Base-by-base conservation (phyloP, 352 stramenopile species). In the Aphanomyces stellatus region DNA sequence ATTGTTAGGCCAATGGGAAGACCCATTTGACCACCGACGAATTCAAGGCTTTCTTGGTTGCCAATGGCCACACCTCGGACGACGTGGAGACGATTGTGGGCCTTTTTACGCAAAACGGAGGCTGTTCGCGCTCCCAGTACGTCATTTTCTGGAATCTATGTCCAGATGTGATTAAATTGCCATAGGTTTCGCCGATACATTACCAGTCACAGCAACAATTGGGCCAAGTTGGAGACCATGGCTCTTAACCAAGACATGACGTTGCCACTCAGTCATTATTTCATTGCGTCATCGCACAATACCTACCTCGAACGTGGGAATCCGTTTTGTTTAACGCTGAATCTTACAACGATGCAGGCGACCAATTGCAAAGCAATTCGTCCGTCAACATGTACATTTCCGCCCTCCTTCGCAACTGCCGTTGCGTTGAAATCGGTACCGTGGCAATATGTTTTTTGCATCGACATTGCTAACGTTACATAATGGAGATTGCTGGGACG, bases 221-320 rank as follows among this genome's bases (percentile, higher is more conserved):
- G 41, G 59, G 28, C 60, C 35, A 55, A 71, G 10, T n/a, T 30
- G 7, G 69, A 48, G 35, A 55, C 30, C 10, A 42, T 55, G 35
- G 15, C 40, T 15, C 62, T 75, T 37, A 70, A 77, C 65, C 73
- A 79, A 55, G 75, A 83, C 53, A 96, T 96, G 88, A 76, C 65
- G 8, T 73, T 80, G 51, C 87, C 88, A 15, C 67, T 97, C 31
- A 88, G 75, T 22, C 78, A 95, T 75, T 97, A 97, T 75, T 97
- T 79, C 72, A 92, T 96, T 46, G 88, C 89, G 46, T 90, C 80
- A 6, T 85, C 72, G 31, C 90, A 97, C 74, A 97, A 97, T 71
- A 96, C 88, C 0, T 97, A 97, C 68, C 73, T 96, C 30, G 88
- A 88, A 51, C 88, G 88, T 65, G 15, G 7, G 35, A 48, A 49